Evolutionary conservation across 2,329 filamentous ascomycete species (phyloP).

Genomic region (Dendrostoma leiphaemia): DNA sequence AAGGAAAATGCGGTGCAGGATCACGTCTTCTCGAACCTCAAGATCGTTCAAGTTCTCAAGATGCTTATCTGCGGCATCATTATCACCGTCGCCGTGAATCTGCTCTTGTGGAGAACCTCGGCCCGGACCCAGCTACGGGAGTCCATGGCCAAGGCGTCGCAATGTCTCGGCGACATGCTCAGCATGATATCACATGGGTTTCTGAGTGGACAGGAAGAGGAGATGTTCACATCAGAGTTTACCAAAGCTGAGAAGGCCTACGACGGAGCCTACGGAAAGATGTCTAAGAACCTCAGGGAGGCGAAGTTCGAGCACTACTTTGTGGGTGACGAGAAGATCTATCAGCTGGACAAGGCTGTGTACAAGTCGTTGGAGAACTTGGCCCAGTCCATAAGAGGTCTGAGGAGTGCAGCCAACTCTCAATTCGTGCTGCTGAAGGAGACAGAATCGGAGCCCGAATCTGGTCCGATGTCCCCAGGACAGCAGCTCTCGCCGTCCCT

Average conservation of each 20-base stretch:
- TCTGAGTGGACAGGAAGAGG: constrained; percentile 76
- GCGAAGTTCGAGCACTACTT: constrained; percentile 88
- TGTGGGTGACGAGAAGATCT: constrained; percentile 74
- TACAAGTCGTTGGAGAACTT: constrained; percentile 83
- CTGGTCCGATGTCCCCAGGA: constrained; percentile 31
- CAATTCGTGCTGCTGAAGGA: constrained; percentile 84
- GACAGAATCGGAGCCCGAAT: constrained; percentile 33
- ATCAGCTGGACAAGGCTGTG: constrained; percentile 73
- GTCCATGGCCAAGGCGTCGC: constrained; percentile 71
- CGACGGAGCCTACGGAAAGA: constrained; percentile 63
- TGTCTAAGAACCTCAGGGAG: constrained; percentile 77
- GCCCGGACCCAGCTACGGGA: constrained; percentile 71
- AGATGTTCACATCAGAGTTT: constrained; percentile 68
- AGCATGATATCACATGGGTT: constrained; percentile 81
- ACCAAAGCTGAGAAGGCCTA: constrained; percentile 60
- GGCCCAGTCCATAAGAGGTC: constrained; percentile 83
- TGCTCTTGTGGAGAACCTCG: constrained; percentile 75
- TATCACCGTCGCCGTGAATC: constrained; percentile 69
- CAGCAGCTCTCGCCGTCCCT: constrained; percentile 30
- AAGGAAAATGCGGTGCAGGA: constrained; percentile 87
- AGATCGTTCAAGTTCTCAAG: constrained; percentile 78
- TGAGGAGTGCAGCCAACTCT: constrained; percentile 84
- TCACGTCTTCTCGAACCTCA: constrained; percentile 76
- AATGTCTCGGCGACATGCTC: constrained; percentile 76
- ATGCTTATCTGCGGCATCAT: constrained; percentile 79